Evolutionary conservation across 192 early-diverging fungal genomes (phyloP).

Genomic region (Coemansia sp.): DNA sequence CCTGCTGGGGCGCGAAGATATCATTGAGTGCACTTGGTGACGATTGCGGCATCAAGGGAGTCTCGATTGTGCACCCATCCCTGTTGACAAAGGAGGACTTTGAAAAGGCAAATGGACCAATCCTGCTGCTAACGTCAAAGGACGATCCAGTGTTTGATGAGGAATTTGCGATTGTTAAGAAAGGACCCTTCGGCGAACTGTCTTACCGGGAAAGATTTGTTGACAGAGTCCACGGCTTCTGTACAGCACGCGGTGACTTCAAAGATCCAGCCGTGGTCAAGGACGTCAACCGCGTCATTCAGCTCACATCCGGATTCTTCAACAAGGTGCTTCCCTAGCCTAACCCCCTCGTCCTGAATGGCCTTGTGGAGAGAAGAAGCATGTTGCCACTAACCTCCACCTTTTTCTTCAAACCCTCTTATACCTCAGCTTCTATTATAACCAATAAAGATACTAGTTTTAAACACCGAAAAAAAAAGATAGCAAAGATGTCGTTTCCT

Average conservation of each 20-base stretch:
- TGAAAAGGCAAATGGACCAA: constrained; percentile 56
- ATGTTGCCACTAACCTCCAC: background rate
- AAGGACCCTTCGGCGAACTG: constrained; percentile 42
- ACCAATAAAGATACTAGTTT: background rate
- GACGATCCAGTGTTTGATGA: constrained; percentile 44
- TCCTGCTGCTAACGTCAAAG: constrained; percentile 57
- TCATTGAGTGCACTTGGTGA: constrained; percentile 47
- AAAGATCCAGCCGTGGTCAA: constrained; percentile 11
- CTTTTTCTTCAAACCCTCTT: background rate
- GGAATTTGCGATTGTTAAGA: constrained; percentile 14
- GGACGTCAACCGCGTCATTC: constrained; percentile 8
- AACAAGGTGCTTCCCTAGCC: constrained; percentile 1
- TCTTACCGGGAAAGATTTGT: constrained; percentile 45
- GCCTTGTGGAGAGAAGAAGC: too few relatives aligned
- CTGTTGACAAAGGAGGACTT: constrained; percentile 50
- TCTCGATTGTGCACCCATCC: constrained; percentile 60
- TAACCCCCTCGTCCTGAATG: too few relatives aligned
- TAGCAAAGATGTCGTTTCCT: constrained; percentile 40
- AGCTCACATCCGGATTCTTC: constrained; percentile 12
- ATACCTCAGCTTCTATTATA: too few relatives aligned
- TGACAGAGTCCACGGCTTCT: constrained; percentile 42
- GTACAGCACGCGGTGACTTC: constrained; percentile 50
- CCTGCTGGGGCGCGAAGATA: constrained; percentile 68
- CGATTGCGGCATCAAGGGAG: constrained; percentile 47
- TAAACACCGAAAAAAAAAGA: background rate